These are phyloP conservation scores for Cladosporium sp. DNA, from an alignment of 2,329 filamentous ascomycete genomes.

Conservation along the genomic window DNA sequence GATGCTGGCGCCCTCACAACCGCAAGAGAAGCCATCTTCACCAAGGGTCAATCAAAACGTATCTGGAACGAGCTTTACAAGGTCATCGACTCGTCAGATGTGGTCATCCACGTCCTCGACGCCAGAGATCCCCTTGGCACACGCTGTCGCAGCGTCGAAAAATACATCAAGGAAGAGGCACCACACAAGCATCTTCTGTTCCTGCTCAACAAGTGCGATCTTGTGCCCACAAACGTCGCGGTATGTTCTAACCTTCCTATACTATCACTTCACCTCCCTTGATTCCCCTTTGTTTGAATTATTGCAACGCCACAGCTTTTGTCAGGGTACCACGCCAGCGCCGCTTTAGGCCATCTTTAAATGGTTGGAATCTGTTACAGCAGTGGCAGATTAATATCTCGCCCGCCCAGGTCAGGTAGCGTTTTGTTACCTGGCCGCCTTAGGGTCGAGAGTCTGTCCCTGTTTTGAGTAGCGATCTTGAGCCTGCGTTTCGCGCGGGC, in stretches of 20 bases:
- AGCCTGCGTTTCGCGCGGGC: slow-evolving; percentile 62
- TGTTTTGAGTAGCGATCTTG: slow-evolving; percentile 97
- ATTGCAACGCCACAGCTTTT: slow-evolving; percentile 72
- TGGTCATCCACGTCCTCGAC: slow-evolving; percentile 92
- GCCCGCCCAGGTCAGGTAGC: slow-evolving; percentile 72
- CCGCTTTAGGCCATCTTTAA: slow-evolving; percentile 52
- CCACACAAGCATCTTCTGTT: slow-evolving; percentile 95
- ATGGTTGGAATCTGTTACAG: slow-evolving; percentile 97
- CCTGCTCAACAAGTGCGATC: slow-evolving; percentile 85
- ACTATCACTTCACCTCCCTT: slow-evolving; percentile 22
- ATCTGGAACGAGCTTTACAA: slow-evolving; percentile 96
- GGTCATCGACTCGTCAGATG: slow-evolving; percentile 92
- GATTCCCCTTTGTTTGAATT: slow-evolving; percentile 26
- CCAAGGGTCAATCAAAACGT: slow-evolving; percentile 90
- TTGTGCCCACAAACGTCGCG: slow-evolving; percentile 88
- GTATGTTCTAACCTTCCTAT: slow-evolving; percentile 64
- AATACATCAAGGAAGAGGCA: slow-evolving; percentile 89
- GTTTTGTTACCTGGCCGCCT: slow-evolving; percentile 82
- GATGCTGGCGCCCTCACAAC: slow-evolving; percentile 43
- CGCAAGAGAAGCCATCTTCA: slow-evolving; percentile 73
- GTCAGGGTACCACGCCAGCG: slow-evolving; percentile 73
- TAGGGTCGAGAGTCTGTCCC: slow-evolving; percentile 70
- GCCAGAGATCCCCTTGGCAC: slow-evolving; percentile 88
- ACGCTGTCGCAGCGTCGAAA: slow-evolving; percentile 84
- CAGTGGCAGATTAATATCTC: slow-evolving; percentile 88